Evolutionary conservation across 2,329 filamentous ascomycete species (phyloP).

Genomic region (Grosmannia clavigera): DNA sequence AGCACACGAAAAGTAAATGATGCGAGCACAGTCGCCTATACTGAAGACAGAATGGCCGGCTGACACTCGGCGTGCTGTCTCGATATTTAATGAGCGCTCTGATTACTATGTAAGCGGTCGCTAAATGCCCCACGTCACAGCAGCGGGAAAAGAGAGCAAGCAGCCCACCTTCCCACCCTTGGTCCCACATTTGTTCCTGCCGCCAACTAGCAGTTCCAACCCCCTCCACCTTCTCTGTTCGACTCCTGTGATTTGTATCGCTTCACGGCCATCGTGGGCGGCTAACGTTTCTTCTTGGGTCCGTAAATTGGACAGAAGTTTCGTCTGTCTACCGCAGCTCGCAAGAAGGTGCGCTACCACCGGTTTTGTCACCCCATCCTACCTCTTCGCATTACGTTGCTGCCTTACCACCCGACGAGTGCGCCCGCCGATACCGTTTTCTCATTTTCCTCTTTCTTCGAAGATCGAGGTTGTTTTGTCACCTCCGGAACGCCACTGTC

Average conservation of each 20-base stretch:
- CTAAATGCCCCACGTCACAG: slow-evolving; percentile 2
- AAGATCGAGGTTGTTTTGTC: not conserved
- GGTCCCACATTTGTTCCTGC: not conserved
- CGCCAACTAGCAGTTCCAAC: not conserved
- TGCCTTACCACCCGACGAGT: not conserved
- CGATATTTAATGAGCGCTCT: not conserved
- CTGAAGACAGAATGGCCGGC: not conserved
- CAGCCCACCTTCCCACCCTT: slow-evolving; percentile 1
- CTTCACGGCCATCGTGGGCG: slow-evolving; percentile 1
- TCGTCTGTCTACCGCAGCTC: not conserved
- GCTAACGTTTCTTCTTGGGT: not conserved
- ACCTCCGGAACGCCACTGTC: not conserved
- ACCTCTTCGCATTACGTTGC: not conserved
- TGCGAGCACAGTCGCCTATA: not conserved
- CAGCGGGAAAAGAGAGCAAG: slow-evolving; percentile 2
- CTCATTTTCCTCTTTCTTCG: not conserved
- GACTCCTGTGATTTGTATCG: slow-evolving; percentile 1
- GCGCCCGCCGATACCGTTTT: not conserved
- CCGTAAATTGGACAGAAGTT: not conserved
- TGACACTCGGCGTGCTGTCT: not conserved
- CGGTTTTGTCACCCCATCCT: not conserved
- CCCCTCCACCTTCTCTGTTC: not conserved
- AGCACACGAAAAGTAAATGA: not conserved
- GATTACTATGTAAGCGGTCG: not conserved
- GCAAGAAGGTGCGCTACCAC: not conserved